These are phyloP conservation scores for Eucalyptus urophylla DNA, from an alignment of 345 rosid genomes.

Conservation along the genomic window DNA sequence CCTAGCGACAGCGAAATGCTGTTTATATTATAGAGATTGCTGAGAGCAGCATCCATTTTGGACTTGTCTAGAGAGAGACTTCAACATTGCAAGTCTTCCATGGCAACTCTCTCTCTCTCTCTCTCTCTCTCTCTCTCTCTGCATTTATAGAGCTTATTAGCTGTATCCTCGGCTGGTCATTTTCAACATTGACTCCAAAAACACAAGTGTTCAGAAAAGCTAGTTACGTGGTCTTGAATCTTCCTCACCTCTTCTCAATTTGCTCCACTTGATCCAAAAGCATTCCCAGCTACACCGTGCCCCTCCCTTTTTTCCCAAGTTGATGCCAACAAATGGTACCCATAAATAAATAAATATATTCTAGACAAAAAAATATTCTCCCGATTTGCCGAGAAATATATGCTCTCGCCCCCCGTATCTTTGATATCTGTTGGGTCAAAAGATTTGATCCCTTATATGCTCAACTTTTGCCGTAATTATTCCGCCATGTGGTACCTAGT, in stretches of 20 bases:
- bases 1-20: not conserved
- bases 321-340: not conserved
- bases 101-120: not conserved
- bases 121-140: not conserved
- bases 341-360: not conserved
- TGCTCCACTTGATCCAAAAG: not conserved
- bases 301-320: not conserved
- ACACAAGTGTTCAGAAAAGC: not conserved
- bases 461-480: not conserved
- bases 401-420: not conserved
- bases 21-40: not conserved
- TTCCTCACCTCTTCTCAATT: not conserved
- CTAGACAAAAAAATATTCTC: not conserved
- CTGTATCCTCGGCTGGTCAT: not conserved
- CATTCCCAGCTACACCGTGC: not conserved
- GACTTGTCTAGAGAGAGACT: not conserved
- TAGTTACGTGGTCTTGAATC: not conserved
- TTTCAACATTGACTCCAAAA: not conserved
- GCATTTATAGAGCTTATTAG: not conserved
- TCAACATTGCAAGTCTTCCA: not conserved
- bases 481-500: not conserved
- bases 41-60: not conserved
- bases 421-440: not conserved
- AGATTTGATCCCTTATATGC: not conserved
- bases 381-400: not conserved